These are phyloP conservation scores for Mycena capillaripes DNA, from an alignment of 768 basidiomycete genomes.

Conservation along the genomic window DNA sequence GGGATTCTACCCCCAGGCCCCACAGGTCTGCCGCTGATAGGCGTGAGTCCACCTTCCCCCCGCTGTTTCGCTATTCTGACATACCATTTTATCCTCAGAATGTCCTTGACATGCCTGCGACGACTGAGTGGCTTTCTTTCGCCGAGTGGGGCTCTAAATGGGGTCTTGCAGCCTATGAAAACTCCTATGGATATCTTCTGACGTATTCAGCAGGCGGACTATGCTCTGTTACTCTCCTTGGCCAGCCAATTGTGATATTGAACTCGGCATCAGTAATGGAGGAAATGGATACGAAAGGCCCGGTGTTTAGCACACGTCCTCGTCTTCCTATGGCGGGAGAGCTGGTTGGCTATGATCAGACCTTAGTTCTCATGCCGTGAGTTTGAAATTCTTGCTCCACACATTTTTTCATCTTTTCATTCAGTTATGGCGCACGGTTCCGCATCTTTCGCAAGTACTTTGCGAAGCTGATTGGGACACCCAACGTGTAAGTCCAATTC, in stretches of 20 bases:
- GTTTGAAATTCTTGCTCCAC: neutral
- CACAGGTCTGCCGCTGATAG: conserved; percentile 56
- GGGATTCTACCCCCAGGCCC: conserved; percentile 56
- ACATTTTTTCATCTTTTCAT: neutral
- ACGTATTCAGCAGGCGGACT: conserved; percentile 49
- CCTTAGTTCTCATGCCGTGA: conserved; percentile 56
- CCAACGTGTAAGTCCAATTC: conserved; percentile 28
- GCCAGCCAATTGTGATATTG: conserved; percentile 62
- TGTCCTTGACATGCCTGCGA: conserved; percentile 59
- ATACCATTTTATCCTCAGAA: conserved; percentile 49
- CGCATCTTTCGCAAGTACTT: conserved; percentile 61
- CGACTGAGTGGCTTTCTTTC: conserved; percentile 62
- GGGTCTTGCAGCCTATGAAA: conserved; percentile 46
- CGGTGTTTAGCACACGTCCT: conserved; percentile 64
- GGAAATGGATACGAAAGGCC: conserved; percentile 62
- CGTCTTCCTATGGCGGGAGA: conserved; percentile 65
- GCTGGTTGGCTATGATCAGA: conserved; percentile 62
- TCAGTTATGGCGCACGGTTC: conserved; percentile 56
- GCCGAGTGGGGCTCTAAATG: conserved; percentile 68
- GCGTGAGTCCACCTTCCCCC: conserved; percentile 43
- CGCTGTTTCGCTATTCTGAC: conserved; percentile 9
- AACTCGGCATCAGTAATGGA: conserved; percentile 60
- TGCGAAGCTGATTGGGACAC: conserved; percentile 56
- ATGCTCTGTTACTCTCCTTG: conserved; percentile 56
- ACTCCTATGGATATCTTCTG: neutral